Evolutionary conservation across 2,329 filamentous ascomycete genomes (phyloP), one percentile per base, ranked within the genome.

Genomic region (Colletotrichum sp.): DNA sequence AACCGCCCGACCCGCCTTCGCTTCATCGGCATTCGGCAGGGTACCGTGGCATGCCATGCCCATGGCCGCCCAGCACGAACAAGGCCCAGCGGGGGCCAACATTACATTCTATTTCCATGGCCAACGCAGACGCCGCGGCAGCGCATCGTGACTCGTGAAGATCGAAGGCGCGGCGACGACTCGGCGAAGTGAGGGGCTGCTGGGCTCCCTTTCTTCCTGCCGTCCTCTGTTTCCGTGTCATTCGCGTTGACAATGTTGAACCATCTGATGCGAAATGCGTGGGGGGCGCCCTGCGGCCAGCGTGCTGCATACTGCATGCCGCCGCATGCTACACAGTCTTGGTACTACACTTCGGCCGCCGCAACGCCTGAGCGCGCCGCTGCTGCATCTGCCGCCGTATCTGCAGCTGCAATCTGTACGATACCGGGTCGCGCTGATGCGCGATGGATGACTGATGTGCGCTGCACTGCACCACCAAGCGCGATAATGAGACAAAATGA

Each of bases 1-100:
- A n/a, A 59, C 26, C 49, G 57, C 65, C 26, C n/a, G 21, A 74
- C 65, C 74, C 59, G 74, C 64, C 26, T n/a, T 64, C 70, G 70
- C 70, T 72, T 68, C 59, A 62, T 76, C 64, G 71, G 73, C 24
- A 64, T 49, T 65, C 64, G 70, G 73, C 70, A 69, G 70, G 64
- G 57, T 64, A 69, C 44, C 64, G 59, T 72, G 73, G 69, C 16
- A 49, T 49, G 44, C 44, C 44, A 49, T 49, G 44, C 44, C 44
- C 44, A 21, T 49, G 44, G n/a, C 44, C 67, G 18, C 18, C 67
- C 34, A 32, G 34, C n/a, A 28, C 32, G 26, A 62, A 44, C 32
- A 59, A 55, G 34, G 21, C n/a, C 36, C 59, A 32, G 55, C 57
- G 57, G 49, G 13, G 49, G 13, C 49, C 49, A 36, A 57, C 66